Percentiles rank a stretch among this genome's conserved stretches.
phyloP scores from a whole-genome alignment of 73 alveolate species.

The Paramecium octaurelia region DNA sequence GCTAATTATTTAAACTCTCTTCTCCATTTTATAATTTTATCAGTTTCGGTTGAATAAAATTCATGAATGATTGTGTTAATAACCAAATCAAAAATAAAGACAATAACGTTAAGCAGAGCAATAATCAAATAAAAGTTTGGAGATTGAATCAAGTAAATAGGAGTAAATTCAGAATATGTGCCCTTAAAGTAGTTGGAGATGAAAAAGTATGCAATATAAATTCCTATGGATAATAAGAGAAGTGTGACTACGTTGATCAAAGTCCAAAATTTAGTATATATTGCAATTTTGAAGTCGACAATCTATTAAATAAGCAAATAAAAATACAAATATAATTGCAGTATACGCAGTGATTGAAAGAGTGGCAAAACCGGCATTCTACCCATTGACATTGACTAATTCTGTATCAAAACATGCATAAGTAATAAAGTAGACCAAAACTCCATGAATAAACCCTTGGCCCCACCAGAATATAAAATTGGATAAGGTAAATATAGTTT shows the following conservation, averaged over 20 bases:
- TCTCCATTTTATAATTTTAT: constrained; percentile 7
- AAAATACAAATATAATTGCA: constrained; percentile 64
- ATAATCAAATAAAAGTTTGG: constrained; percentile 42
- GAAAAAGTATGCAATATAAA: constrained; percentile 70
- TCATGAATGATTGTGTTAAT: constrained; percentile 23
- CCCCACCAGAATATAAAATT: constrained; percentile 71
- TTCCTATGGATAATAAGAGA: constrained; percentile 46
- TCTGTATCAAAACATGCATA: constrained; percentile 51
- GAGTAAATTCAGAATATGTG: constrained; percentile 41
- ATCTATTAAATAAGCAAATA: not conserved
- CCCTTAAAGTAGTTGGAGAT: constrained; percentile 47
- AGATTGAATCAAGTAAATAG: constrained; percentile 6
- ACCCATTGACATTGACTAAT: constrained; percentile 55
- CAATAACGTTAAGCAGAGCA: not conserved
- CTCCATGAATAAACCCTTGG: constrained; percentile 68
- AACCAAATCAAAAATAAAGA: constrained; percentile 49
- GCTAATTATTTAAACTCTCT: constrained; percentile 9
- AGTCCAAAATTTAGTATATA: constrained; percentile 62
- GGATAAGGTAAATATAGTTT: constrained; percentile 67
- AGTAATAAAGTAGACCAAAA: constrained; percentile 61
- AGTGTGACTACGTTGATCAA: constrained; percentile 56
- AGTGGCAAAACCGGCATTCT: constrained; percentile 66
- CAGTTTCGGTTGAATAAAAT: constrained; percentile 22
- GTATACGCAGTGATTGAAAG: constrained; percentile 69
- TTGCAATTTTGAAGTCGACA: constrained; percentile 65